Percentiles rank a stretch among this genome's conserved stretches.
phyloP scores from a whole-genome alignment of 352 stramenopile species.

The Globisporangium sylvaticum region DNA sequence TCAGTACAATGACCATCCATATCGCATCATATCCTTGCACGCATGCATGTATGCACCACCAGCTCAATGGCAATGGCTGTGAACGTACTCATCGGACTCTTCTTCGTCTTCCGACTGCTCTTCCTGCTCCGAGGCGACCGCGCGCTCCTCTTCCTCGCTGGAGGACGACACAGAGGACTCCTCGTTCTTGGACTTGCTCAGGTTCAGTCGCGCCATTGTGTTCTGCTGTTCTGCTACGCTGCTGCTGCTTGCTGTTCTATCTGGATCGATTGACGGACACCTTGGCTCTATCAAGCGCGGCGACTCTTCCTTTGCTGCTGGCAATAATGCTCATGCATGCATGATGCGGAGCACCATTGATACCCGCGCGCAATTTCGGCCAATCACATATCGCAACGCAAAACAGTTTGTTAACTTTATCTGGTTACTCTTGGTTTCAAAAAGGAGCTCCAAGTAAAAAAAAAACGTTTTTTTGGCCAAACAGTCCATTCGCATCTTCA shows the following conservation, averaged over 20 bases:
- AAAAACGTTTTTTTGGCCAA: no score
- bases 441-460: no score
- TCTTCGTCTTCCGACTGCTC: constrained; percentile 41
- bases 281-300: not conserved
- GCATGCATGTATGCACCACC: no score
- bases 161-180: constrained; percentile 37
- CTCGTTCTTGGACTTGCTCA: constrained; percentile 43
- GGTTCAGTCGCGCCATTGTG: constrained; percentile 58
- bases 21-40: not conserved
- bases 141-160: constrained; percentile 28
- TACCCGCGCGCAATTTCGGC: constrained; percentile 1
- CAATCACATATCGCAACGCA: not conserved
- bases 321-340: not conserved
- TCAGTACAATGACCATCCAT: not conserved
- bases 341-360: constrained; percentile 12
- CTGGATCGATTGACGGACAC: not conserved
- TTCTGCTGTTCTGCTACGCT: not conserved
- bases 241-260: not conserved
- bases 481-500: not conserved
- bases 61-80: not conserved
- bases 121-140: constrained; percentile 17
- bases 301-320: constrained; percentile 12
- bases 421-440: no score
- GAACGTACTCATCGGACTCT: constrained; percentile 51
- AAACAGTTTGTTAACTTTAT: not conserved